Base-by-base conservation (phyloP, 169 alveolate species). In the Amoebophrya sp. region DNA sequence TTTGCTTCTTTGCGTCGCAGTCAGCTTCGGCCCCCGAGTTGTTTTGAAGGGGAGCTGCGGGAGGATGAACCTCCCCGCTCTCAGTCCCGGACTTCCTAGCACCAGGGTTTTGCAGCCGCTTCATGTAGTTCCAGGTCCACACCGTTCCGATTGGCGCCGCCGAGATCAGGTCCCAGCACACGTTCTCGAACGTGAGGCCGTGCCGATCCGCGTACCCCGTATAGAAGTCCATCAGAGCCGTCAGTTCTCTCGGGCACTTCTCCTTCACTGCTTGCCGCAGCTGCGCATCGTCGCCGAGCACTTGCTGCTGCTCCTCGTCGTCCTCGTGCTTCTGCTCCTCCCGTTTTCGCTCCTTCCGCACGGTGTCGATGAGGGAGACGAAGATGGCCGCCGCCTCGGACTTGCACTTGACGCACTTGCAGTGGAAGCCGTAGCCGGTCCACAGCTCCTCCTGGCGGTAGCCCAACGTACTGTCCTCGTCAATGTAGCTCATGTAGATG, bases 91-190 rank as follows among this genome's bases (percentile, higher is more conserved):
- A n/a, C n/a, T n/a, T n/a, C n/a, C n/a, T n/a, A n/a, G n/a, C n/a
- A n/a, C n/a, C n/a, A n/a, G n/a, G n/a, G 26, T n/a, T 58, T 13
- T 58, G 26, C 23, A 58, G 4, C 34, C 7, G 2, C 23, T 58
- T 58, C 78, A 58, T 58, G 78, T 58, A 58, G 78, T 58, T 58
- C 78, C 78, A 58, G 78, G 78, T 58, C 78, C 78, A 58, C 7
- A 58, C 78, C 10, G 78, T 58, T 1, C 78, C 78, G 4, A 58
- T 29, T 16, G 78, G 78, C 26, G 78, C 78, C 29, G 78, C 78
- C 7, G 4, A 10, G 26, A 58, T n/a, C 34, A 58, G 34, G 34
- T 58, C 78, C 78, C 7, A 13, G 34, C 78, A 58, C 29, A 58
- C 78, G 38, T 58, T 16, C 34, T 58, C 78, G 78, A 58, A 58